Conservation (phyloP, 2,329 filamentous ascomycete genomes). For the Septoria linicola region DNA sequence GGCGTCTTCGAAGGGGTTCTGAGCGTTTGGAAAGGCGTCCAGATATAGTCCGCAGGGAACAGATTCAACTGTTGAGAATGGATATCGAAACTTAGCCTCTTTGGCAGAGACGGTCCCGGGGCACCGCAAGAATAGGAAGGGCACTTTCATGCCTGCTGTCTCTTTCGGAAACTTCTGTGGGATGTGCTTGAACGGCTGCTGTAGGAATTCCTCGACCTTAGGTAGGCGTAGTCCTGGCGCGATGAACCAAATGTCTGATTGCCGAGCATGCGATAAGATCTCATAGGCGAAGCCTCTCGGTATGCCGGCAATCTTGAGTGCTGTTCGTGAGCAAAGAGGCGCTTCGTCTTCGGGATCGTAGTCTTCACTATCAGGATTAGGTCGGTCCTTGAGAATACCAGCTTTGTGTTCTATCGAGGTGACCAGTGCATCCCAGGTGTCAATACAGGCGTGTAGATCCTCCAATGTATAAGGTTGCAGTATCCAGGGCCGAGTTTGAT, state of each 20-base stretch:
- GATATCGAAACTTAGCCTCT: conserved; percentile 38
- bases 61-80: conserved; percentile 34
- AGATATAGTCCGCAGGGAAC: conserved; percentile 40
- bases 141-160: conserved; percentile 37
- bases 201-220: conserved; percentile 37
- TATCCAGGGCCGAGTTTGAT: conserved; percentile 36
- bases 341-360: conserved; percentile 31
- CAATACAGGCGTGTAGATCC: conserved; percentile 33
- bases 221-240: conserved; percentile 37
- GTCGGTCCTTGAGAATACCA: conserved; percentile 20
- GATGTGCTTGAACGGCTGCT: conserved; percentile 37
- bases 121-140: conserved; percentile 37
- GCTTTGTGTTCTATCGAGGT: conserved; percentile 32
- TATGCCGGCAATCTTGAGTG: conserved; percentile 34
- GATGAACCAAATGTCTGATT: conserved; percentile 36
- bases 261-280: conserved; percentile 33
- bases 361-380: conserved; percentile 19
- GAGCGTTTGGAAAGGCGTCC: conserved; percentile 36
- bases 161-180: conserved; percentile 32
- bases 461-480: conserved; percentile 36
- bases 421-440: conserved; percentile 35
- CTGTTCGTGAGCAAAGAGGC: conserved; percentile 32
- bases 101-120: conserved; percentile 35
- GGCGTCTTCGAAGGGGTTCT: conserved; percentile 39
- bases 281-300: conserved; percentile 37